Base-by-base conservation (phyloP, 2,329 filamentous ascomycete species). In the Curvularia lunata region DNA sequence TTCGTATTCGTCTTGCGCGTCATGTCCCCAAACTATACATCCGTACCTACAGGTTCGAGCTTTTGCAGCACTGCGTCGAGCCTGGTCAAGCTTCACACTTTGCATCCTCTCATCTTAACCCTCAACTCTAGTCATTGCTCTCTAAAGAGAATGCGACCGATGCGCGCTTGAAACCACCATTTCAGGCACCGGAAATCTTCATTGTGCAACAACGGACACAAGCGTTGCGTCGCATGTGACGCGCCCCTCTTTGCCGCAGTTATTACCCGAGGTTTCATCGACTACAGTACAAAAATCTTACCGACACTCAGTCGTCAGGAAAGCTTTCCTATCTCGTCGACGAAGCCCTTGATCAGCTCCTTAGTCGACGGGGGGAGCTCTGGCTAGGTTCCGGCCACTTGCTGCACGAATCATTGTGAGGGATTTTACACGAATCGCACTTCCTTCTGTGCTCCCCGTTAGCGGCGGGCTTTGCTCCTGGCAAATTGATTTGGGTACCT, bases 361-460 rank as follows among this genome's bases (percentile, higher is more conserved):
- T 46, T 74, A 71, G 71, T 63, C 64, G 58, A 69, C 71, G 72
- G 71, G 72, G 70, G 71, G 70, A 70, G 66, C 42, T 50, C 23
- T 41, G 28, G 45, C 51, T 68, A 58, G 61, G 56, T 62, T 67
- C 71, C 71, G 69, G 64, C 32, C 42, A 10, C 47, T 28, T 49
- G 40, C 57, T 59, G 58, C 64, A 61, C 57, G 64, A 66, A 61
- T 66, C 56, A 53, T 43, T 40, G 25, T 56, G 56, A 46, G 56
- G 52, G 47, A 58, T 54, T 62, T 59, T 46, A 40, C 54, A 52
- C 50, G 48, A 59, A 57, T 63, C 56, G 58, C 61, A 49, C 62
- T 47, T 54, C 48, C 58, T 48, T 50, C 59, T 48, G 65, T 51
- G 47, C 55, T 40, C 37, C 47, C 56, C 49, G 56, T 55, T 40